A percentile compares a stretch with the other conserved stretches of the same genome.
Evolutionary conservation across 805 yeast species (phyloP).

Genomic region (Metschnikowia matae): DNA sequence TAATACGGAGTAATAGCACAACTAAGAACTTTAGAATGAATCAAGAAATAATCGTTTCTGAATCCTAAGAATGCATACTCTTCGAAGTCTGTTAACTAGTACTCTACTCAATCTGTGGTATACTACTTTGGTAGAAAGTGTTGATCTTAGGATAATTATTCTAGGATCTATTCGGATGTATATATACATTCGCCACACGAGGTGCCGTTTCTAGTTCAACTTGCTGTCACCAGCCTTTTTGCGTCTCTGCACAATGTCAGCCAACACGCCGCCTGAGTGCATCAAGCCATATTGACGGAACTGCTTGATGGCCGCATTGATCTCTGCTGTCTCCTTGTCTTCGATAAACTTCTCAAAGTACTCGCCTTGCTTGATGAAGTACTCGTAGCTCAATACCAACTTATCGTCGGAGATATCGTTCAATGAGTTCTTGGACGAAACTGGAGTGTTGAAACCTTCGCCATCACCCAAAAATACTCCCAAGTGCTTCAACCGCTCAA

Average conservation of each 20-base stretch:
- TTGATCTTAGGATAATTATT: too few species aligned
- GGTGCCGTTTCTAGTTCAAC: not conserved
- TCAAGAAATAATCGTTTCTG: too few species aligned
- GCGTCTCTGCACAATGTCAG: slow-evolving; percentile 37
- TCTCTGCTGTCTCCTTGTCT: slow-evolving; percentile 37
- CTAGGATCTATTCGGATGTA: too few species aligned
- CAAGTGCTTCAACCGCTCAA: slow-evolving; percentile 52
- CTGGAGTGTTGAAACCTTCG: slow-evolving; percentile 76
- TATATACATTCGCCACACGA: too few species aligned
- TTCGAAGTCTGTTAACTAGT: too few species aligned
- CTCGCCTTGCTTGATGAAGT: slow-evolving; percentile 48
- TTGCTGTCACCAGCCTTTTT: slow-evolving; percentile 27
- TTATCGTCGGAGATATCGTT: slow-evolving; percentile 33
- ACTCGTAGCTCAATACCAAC: slow-evolving; percentile 55
- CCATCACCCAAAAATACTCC: slow-evolving; percentile 66
- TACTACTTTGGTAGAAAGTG: too few species aligned
- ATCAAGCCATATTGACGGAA: slow-evolving; percentile 67
- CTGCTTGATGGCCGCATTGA: slow-evolving; percentile 47
- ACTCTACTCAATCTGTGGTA: too few species aligned
- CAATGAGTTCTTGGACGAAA: slow-evolving; percentile 37
- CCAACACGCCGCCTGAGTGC: slow-evolving; percentile 41
- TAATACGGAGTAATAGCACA: too few species aligned
- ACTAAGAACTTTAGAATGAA: too few species aligned
- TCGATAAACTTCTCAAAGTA: slow-evolving; percentile 38
- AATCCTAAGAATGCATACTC: too few species aligned